phyloP scores from a whole-genome alignment of 495 filamentous ascomycete species.

The Niebla homalea region DNA sequence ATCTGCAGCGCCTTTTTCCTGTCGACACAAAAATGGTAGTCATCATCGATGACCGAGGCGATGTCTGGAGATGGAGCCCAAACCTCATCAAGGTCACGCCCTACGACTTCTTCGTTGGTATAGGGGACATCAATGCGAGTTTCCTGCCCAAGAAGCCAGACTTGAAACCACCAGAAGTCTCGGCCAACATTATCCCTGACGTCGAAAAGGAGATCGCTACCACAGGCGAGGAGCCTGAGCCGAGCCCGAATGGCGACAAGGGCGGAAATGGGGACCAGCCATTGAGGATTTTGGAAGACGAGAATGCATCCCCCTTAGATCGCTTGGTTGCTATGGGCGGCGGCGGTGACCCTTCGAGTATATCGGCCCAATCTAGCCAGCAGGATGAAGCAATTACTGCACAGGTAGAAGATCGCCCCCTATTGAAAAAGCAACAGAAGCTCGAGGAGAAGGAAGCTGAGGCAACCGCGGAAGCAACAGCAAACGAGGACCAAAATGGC shows the following conservation, averaged over 20 bases:
- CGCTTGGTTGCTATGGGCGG: slow-evolving; percentile 67
- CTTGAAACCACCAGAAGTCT: slow-evolving; percentile 30
- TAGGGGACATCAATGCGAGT: slow-evolving; percentile 97
- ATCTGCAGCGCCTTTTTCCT: slow-evolving; percentile 80
- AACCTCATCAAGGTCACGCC: slow-evolving; percentile 91
- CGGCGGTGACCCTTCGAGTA: slow-evolving; percentile 53
- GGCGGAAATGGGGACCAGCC: slow-evolving; percentile 1
- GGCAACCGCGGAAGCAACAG: slow-evolving; percentile 31
- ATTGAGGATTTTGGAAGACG: not conserved
- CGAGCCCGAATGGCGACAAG: slow-evolving; percentile 2
- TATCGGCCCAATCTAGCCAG: slow-evolving; percentile 63
- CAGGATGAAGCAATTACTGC: slow-evolving; percentile 77
- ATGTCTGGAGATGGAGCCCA: slow-evolving; percentile 92
- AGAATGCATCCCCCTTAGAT: slow-evolving; percentile 46
- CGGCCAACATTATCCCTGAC: slow-evolving; percentile 9
- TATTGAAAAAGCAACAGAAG: slow-evolving; percentile 77
- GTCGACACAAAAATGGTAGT: slow-evolving; percentile 98
- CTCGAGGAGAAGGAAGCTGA: slow-evolving; percentile 61
- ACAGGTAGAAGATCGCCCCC: slow-evolving; percentile 75
- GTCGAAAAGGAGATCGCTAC: slow-evolving; percentile 16
- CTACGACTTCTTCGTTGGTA: slow-evolving; percentile 96
- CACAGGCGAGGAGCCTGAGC: slow-evolving; percentile 9
- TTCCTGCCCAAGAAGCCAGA: slow-evolving; percentile 86
- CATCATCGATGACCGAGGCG: slow-evolving; percentile 93
- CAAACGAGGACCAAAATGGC: slow-evolving; percentile 14